phyloP scores from a whole-genome alignment of 176 grass and related monocot species.

The Zizania latifolia region DNA sequence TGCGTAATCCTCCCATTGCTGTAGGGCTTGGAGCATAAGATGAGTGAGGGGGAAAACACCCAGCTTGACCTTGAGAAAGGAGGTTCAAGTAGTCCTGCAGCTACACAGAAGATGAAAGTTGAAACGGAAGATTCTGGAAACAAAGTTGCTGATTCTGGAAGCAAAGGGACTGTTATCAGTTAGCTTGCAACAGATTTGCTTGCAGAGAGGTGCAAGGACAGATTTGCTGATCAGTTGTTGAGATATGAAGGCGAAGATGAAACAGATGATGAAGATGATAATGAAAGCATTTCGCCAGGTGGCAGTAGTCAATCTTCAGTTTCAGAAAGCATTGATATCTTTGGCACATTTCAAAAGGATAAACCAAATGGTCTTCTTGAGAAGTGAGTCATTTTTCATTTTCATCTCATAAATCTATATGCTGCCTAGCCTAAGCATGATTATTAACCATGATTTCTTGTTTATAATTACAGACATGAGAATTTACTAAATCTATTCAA shows the following conservation, averaged over 20 bases:
- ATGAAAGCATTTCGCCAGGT: slow-evolving; percentile 10
- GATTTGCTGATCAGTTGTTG: slow-evolving; percentile 26
- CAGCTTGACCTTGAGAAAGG: slow-evolving; percentile 28
- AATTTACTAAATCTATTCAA: slow-evolving; percentile 68
- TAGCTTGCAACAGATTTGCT: slow-evolving; percentile 59
- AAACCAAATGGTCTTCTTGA: slow-evolving; percentile 51
- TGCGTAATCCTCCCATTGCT: not conserved
- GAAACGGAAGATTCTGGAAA: slow-evolving; percentile 30
- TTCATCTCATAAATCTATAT: not conserved
- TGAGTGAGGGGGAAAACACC: slow-evolving; percentile 14
- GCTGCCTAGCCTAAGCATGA: slow-evolving; percentile 9
- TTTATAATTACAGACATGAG: slow-evolving; percentile 39
- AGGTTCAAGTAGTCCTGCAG: slow-evolving; percentile 36
- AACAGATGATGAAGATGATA: slow-evolving; percentile 6
- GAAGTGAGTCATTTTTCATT: slow-evolving; percentile 49
- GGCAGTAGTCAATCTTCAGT: not conserved
- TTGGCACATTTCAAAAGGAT: not conserved
- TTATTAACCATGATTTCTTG: slow-evolving; percentile 20
- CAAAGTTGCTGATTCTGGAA: slow-evolving; percentile 54
- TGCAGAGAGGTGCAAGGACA: slow-evolving; percentile 55
- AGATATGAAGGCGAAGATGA: slow-evolving; percentile 23
- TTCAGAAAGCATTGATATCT: slow-evolving; percentile 4
- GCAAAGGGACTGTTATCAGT: slow-evolving; percentile 44
- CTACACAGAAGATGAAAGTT: slow-evolving; percentile 18
- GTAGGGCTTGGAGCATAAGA: slow-evolving; percentile 41